Percentiles rank a stretch among this genome's conserved stretches.
These are phyloP conservation scores for Neonectria neomacrospora DNA, from an alignment of 2,329 filamentous ascomycete species.

Conservation along the genomic window DNA sequence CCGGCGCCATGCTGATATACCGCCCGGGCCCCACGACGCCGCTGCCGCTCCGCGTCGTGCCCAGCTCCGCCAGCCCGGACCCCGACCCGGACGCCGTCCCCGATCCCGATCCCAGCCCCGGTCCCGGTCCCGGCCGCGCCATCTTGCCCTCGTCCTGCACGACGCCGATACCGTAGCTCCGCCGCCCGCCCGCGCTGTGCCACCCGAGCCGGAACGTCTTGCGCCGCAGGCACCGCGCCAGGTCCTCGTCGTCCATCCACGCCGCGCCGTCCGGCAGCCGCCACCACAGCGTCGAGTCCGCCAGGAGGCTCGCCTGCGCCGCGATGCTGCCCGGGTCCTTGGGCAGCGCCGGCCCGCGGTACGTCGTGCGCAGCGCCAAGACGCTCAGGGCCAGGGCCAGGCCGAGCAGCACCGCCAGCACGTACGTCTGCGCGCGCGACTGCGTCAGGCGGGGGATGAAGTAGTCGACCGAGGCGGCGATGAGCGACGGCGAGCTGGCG, in stretches of 20 bases:
- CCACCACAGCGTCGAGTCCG: constrained; percentile 45
- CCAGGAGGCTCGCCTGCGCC: constrained; percentile 45
- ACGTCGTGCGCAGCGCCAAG: constrained; percentile 39
- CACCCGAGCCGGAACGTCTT: constrained; percentile 44
- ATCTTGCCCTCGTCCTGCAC: constrained; percentile 43
- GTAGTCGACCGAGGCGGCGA: constrained; percentile 38
- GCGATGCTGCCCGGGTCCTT: constrained; percentile 46
- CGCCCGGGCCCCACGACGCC: constrained; percentile 25
- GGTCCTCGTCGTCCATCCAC: constrained; percentile 43
- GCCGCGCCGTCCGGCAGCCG: constrained; percentile 43
- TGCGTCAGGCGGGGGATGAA: constrained; percentile 39
- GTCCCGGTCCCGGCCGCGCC: constrained; percentile 1
- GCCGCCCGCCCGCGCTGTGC: constrained; percentile 29
- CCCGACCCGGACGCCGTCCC: background rate
- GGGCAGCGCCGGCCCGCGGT: constrained; percentile 34
- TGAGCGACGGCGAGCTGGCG: constrained; percentile 15
- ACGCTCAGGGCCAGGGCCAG: constrained; percentile 37
- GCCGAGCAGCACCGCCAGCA: constrained; percentile 36
- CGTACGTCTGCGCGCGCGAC: constrained; percentile 35
- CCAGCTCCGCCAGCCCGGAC: constrained; percentile 6
- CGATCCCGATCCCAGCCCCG: background rate
- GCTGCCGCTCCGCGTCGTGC: constrained; percentile 25
- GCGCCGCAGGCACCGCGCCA: constrained; percentile 42
- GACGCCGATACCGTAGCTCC: constrained; percentile 42
- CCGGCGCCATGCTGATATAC: constrained; percentile 43